Evolutionary conservation across 169 alveolate species (phyloP).

Genomic region (Miamiensis avidus): DNA sequence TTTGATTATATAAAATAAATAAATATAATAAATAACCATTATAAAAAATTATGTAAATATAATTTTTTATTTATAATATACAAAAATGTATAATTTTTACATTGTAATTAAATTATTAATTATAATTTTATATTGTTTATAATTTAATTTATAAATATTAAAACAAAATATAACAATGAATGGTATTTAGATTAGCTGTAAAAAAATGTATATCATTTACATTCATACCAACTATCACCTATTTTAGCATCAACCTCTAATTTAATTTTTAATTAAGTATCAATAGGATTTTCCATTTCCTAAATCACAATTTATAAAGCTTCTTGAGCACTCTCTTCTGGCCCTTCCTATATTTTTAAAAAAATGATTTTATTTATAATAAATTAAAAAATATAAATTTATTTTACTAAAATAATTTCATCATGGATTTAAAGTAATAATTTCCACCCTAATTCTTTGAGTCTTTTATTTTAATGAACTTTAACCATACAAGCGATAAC

Average conservation of each 20-base stretch:
- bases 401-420: conserved; percentile 75
- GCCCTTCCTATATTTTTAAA: conserved; percentile 70
- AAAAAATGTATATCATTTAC: conserved; percentile 35
- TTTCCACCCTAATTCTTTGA: conserved; percentile 73
- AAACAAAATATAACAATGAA: too few relatives aligned
- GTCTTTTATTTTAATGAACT: conserved; percentile 39
- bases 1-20: too few relatives aligned
- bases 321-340: conserved; percentile 66
- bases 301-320: conserved; percentile 62
- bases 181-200: too few relatives aligned
- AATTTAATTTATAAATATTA: too few relatives aligned
- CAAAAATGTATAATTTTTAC: too few relatives aligned
- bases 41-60: too few relatives aligned
- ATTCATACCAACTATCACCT: conserved; percentile 77
- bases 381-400: neutral
- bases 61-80: too few relatives aligned
- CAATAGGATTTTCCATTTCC: conserved; percentile 79
- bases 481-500: conserved; percentile 89
- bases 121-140: too few relatives aligned
- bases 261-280: conserved; percentile 38
- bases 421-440: conserved; percentile 83
- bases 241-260: conserved; percentile 80
- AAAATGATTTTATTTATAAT: neutral
- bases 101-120: too few relatives aligned
- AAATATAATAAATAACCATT: too few relatives aligned